These are phyloP conservation scores for Spatholobus suberectus DNA, from an alignment of 306 rosid species.

Conservation along the genomic window DNA sequence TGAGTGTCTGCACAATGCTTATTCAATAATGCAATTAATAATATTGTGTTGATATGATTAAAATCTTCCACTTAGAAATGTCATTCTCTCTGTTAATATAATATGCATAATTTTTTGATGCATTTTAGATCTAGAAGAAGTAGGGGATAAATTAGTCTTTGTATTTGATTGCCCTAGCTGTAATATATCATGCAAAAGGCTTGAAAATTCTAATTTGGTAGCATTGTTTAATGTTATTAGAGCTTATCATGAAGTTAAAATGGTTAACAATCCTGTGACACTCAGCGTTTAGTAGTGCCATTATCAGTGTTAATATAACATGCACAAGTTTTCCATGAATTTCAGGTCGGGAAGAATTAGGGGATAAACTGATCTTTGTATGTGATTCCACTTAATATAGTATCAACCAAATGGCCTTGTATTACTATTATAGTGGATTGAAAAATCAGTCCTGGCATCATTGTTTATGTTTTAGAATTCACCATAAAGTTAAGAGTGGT, in stretches of 20 bases:
- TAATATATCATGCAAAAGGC: not conserved
- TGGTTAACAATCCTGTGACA: not conserved
- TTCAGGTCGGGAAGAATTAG: not conserved
- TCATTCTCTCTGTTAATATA: not conserved
- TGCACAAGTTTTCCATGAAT: conserved; percentile 5
- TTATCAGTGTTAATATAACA: not conserved
- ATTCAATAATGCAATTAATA: conserved; percentile 24
- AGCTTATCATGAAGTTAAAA: not conserved
- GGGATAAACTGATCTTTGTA: not conserved
- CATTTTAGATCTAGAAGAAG: not conserved
- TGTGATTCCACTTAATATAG: conserved; percentile 17
- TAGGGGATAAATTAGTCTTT: conserved; percentile 7
- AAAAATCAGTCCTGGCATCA: conserved; percentile 13
- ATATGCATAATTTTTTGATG: not conserved
- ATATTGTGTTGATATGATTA: conserved; percentile 14
- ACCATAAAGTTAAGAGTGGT: not conserved
- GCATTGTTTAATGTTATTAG: not conserved
- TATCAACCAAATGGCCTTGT: conserved; percentile 6
- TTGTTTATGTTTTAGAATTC: not conserved
- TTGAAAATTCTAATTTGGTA: not conserved
- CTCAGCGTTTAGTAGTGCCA: not conserved
- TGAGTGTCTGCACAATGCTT: conserved; percentile 39
- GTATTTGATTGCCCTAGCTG: not conserved
- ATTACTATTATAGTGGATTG: not conserved
- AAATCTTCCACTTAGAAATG: not conserved